Conservation (phyloP, 1,284 basidiomycete genomes). For the Leccinum ponderosum region DNA sequence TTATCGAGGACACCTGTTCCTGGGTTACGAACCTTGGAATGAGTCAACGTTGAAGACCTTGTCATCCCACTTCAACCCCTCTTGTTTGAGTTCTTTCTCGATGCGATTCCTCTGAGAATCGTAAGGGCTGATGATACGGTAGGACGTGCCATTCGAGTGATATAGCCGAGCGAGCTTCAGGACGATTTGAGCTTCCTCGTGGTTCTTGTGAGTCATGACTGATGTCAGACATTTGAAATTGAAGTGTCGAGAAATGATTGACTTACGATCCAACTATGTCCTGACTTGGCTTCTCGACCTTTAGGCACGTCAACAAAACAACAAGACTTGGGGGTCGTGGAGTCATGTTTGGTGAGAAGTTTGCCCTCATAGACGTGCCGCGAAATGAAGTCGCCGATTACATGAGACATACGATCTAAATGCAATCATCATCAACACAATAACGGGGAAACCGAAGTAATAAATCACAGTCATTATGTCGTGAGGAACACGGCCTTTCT, state of each 20-base stretch:
- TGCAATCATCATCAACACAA: not conserved
- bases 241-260: not conserved
- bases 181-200: conserved; percentile 27
- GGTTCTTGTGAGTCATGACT: conserved; percentile 13
- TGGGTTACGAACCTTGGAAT: conserved; percentile 52
- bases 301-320: conserved; percentile 32
- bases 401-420: conserved; percentile 53
- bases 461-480: conserved; percentile 43
- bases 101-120: conserved; percentile 58
- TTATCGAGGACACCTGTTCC: conserved; percentile 18
- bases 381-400: conserved; percentile 51
- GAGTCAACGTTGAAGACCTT: conserved; percentile 66
- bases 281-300: conserved; percentile 24
- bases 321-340: conserved; percentile 15
- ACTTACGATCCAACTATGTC: conserved; percentile 33
- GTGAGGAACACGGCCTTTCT: conserved; percentile 36
- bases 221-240: not conserved
- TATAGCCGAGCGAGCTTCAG: conserved; percentile 24
- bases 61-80: conserved; percentile 48
- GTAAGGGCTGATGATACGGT: conserved; percentile 46
- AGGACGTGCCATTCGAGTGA: conserved; percentile 7
- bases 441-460: not conserved
- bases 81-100: conserved; percentile 46
- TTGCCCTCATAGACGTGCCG: conserved; percentile 39
- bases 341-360: conserved; percentile 23